Evolutionary conservation across 108 stramenopile species (phyloP).

Genomic region (Mediolabrus comicus): DNA sequence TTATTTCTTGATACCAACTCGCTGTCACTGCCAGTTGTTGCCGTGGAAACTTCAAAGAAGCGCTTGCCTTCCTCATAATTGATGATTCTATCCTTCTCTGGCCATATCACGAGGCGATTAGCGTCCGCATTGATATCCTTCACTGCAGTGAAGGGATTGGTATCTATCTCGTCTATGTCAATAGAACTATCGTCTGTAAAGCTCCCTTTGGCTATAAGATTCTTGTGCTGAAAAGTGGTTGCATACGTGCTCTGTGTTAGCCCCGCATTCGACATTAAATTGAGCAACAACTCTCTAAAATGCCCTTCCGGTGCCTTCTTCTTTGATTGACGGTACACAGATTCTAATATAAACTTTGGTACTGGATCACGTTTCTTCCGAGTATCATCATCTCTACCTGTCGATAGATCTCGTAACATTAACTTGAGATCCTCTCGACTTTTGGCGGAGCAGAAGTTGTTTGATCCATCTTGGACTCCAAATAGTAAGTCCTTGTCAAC

Average conservation of each 20-base stretch:
- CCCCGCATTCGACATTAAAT: conserved; percentile 7
- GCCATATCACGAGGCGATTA: conserved; percentile 17
- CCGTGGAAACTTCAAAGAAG: conserved; percentile 10
- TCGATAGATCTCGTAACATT: conserved; percentile 9
- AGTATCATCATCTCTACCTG: conserved; percentile 1
- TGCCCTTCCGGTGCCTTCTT: conserved; percentile 10
- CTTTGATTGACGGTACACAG: conserved; percentile 7
- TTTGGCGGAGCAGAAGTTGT: conserved; percentile 15
- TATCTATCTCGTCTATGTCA: neutral
- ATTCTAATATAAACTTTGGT: conserved; percentile 4
- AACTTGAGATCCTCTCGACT: conserved; percentile 13
- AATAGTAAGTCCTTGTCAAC: conserved; percentile 2
- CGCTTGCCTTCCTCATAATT: conserved; percentile 11
- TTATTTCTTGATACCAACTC: neutral
- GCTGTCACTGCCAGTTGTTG: neutral
- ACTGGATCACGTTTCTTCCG: conserved; percentile 9
- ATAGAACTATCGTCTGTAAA: too few species aligned
- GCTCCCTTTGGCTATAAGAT: neutral
- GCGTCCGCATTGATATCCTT: conserved; percentile 6
- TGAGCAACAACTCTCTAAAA: conserved; percentile 8
- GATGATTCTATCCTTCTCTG: conserved; percentile 15
- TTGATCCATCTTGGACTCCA: conserved; percentile 5
- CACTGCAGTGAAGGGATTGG: conserved; percentile 1
- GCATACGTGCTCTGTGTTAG: neutral
- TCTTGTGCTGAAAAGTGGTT: neutral